phyloP scores from a whole-genome alignment of 2,329 filamentous ascomycete species.

The Lachnellula subtilissima region DNA sequence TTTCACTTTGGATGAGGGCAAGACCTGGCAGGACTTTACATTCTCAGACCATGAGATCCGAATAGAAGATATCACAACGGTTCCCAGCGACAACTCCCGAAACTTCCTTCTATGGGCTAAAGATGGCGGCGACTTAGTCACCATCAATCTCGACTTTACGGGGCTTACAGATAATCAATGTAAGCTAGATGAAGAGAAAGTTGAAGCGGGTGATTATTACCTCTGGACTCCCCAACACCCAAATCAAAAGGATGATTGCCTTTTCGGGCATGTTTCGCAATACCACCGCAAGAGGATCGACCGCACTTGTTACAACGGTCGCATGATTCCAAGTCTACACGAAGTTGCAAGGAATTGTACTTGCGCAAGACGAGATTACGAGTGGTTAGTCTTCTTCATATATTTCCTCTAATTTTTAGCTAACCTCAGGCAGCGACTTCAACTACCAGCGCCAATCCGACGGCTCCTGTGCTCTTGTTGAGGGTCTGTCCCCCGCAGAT shows the following conservation, averaged over 20 bases:
- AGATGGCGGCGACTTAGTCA: conserved; percentile 53
- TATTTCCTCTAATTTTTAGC: conserved; percentile 1
- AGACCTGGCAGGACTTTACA: conserved; percentile 68
- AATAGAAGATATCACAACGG: conserved; percentile 77
- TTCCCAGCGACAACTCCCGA: conserved; percentile 81
- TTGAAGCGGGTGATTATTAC: conserved; percentile 67
- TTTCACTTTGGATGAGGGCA: conserved; percentile 78
- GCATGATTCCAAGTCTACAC: conserved; percentile 65
- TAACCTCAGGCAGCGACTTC: conserved; percentile 62
- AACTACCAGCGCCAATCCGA: conserved; percentile 81
- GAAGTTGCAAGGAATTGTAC: conserved; percentile 69
- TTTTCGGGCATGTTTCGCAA: conserved; percentile 86
- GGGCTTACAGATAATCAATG: conserved; percentile 72
- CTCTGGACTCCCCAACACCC: conserved; percentile 88
- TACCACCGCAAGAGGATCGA: conserved; percentile 88
- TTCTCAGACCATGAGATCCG: conserved; percentile 69
- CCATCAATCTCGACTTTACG: conserved; percentile 85
- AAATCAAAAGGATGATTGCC: conserved; percentile 68
- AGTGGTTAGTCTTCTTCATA: conserved; percentile 62
- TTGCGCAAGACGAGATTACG: conserved; percentile 81
- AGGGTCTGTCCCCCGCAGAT: conserved; percentile 62
- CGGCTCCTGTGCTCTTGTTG: conserved; percentile 71
- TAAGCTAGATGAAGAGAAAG: conserved; percentile 56
- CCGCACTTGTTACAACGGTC: conserved; percentile 75
- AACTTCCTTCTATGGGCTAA: conserved; percentile 91